These are phyloP conservation scores for Echium plantagineum DNA, from an alignment of 257 asterid genomes.

Conservation along the genomic window DNA sequence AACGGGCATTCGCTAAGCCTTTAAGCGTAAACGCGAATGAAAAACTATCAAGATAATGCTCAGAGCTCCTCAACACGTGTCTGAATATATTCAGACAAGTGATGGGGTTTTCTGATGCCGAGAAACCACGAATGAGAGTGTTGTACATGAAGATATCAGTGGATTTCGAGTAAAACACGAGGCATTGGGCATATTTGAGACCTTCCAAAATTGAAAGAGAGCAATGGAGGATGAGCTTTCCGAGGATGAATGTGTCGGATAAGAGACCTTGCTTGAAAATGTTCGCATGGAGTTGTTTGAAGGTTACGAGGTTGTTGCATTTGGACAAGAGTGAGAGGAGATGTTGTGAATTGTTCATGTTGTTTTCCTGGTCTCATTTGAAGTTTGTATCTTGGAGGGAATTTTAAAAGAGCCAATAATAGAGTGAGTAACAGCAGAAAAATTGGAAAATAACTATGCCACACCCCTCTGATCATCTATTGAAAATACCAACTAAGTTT, in stretches of 20 bases:
- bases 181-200: constrained; percentile 43
- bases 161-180: constrained; percentile 32
- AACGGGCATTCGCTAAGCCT: constrained; percentile 52
- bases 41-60: constrained; percentile 47
- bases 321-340: constrained; percentile 29
- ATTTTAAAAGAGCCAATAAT: no score
- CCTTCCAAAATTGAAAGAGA: constrained; percentile 42
- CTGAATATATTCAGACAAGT: constrained; percentile 35
- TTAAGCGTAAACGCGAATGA: constrained; percentile 64
- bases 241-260: constrained; percentile 50
- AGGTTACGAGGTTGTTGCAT: constrained; percentile 44
- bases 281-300: constrained; percentile 59
- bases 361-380: background rate
- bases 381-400: no score
- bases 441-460: no score
- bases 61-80: constrained; percentile 32
- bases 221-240: constrained; percentile 58
- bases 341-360: constrained; percentile 34
- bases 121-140: constrained; percentile 68
- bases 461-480: no score
- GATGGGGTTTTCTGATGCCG: constrained; percentile 49
- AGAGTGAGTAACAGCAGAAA: no score
- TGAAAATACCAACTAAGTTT: no score
- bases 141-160: constrained; percentile 85
- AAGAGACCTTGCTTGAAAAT: constrained; percentile 43